phyloP scores from a whole-genome alignment of 805 yeast genomes.

The Candida tammaniensis region DNA sequence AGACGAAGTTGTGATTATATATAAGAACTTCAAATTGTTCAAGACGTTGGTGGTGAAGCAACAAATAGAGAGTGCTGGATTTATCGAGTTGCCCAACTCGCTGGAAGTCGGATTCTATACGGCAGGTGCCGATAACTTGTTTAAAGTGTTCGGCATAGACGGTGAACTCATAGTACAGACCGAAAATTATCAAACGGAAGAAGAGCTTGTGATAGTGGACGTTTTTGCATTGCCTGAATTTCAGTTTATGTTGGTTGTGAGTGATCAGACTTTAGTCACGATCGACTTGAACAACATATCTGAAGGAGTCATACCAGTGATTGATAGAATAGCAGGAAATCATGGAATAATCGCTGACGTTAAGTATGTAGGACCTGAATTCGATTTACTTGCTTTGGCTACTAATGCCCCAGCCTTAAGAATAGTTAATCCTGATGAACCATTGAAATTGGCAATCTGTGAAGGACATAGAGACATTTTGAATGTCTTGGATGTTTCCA shows the following conservation, averaged over 20 bases:
- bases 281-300: constrained; percentile 30
- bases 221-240: constrained; percentile 38
- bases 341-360: constrained; percentile 95
- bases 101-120: constrained; percentile 39
- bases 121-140: constrained; percentile 75
- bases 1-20: constrained; percentile 70
- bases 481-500: constrained; percentile 72
- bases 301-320: constrained; percentile 34
- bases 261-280: constrained; percentile 80
- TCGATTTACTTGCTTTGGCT: constrained; percentile 70
- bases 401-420: constrained; percentile 91
- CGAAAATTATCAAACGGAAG: constrained; percentile 55
- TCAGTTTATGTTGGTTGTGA: constrained; percentile 51
- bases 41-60: constrained; percentile 73
- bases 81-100: constrained; percentile 20
- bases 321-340: constrained; percentile 76
- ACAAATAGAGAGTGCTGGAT: constrained; percentile 71
- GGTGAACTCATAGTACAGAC: constrained; percentile 49
- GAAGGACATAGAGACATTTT: constrained; percentile 87
- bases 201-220: constrained; percentile 71
- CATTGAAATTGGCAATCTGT: constrained; percentile 59
- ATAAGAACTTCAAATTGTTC: constrained; percentile 52
- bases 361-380: constrained; percentile 66
- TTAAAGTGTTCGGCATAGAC: constrained; percentile 60
- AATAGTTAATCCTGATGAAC: constrained; percentile 59